These are phyloP conservation scores for Perkinsela sp. DNA, from an alignment of 208 protist species.

Conservation along the genomic window DNA sequence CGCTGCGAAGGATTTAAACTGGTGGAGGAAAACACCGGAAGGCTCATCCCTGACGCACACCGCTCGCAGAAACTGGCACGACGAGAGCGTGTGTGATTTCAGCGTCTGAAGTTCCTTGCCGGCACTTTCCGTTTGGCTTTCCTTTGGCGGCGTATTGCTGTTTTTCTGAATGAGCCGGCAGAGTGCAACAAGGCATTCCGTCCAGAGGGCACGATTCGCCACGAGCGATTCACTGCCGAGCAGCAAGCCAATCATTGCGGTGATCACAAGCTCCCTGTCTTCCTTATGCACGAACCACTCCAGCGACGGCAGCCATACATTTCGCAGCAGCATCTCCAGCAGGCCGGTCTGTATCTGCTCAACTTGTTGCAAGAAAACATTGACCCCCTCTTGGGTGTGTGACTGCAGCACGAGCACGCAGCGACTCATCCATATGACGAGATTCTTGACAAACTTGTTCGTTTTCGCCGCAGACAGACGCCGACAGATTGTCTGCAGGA, in stretches of 20 bases:
- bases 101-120: background rate
- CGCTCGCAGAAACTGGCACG: background rate
- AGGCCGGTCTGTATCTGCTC: background rate
- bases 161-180: background rate
- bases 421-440: background rate
- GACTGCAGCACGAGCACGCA: background rate
- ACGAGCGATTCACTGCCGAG: background rate
- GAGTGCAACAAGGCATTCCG: background rate
- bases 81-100: background rate
- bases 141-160: background rate
- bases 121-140: background rate
- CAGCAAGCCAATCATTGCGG: background rate
- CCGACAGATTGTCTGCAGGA: background rate
- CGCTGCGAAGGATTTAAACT: no score
- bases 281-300: background rate
- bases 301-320: background rate
- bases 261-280: background rate
- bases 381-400: background rate
- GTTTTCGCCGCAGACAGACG: background rate
- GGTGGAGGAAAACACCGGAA: background rate
- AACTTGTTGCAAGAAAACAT: background rate
- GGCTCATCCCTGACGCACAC: background rate
- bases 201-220: background rate
- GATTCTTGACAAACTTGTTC: background rate
- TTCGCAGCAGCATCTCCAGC: background rate